Evolutionary conservation across 75 land plant species (phyloP).

Genomic region (Larix kaempferi): DNA sequence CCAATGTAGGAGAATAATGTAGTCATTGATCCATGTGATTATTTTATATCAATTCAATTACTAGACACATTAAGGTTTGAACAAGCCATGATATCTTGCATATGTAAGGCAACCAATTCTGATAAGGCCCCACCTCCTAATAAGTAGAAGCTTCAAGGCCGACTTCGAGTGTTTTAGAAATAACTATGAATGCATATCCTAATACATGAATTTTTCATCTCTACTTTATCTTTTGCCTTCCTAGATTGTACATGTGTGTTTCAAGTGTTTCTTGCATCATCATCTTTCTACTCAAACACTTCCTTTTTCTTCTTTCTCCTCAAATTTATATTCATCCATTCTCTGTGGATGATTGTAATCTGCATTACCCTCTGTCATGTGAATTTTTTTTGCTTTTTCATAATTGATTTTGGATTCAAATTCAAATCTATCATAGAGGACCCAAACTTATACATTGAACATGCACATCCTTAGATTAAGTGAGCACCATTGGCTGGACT

Average conservation of each 20-base stretch:
- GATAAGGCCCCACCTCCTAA: background rate
- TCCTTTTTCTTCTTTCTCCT: background rate
- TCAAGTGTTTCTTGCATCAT: no score
- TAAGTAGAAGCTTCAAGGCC: constrained; percentile 26
- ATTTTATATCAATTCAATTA: constrained; percentile 15
- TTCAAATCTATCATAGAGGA: background rate
- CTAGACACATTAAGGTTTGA: constrained; percentile 41
- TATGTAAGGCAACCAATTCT: constrained; percentile 10
- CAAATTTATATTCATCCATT: background rate
- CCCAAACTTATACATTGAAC: background rate
- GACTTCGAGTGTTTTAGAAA: constrained; percentile 84
- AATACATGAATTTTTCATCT: no score
- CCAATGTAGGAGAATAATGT: background rate
- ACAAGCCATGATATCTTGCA: constrained; percentile 43
- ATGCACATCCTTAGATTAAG: background rate
- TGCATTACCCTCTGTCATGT: background rate
- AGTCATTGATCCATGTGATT: constrained; percentile 12
- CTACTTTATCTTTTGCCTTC: no score
- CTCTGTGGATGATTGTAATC: background rate
- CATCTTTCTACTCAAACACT: no score
- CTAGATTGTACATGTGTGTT: no score
- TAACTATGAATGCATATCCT: constrained; percentile 21
- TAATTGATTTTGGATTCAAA: background rate
- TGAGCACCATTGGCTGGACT: background rate
- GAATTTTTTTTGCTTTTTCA: background rate